Evolutionary conservation across 208 protist genomes (phyloP), one percentile per base, ranked within the genome.

Genomic region (Balamuthia mandrillaris): DNA sequence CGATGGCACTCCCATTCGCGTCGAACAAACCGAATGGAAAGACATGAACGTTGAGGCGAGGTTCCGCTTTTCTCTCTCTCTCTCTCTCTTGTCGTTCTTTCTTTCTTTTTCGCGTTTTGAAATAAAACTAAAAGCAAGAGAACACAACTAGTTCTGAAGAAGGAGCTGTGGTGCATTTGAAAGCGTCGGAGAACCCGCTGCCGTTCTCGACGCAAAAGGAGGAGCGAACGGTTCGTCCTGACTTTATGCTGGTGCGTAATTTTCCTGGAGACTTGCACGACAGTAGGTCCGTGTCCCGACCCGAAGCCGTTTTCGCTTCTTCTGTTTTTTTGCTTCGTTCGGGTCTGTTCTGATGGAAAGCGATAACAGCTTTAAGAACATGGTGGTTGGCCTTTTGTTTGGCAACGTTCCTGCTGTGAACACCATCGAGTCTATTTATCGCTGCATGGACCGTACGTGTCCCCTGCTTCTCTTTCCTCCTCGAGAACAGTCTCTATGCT

Each of bases 191-290:
- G 10, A 60, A 81, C 68, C 84, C 84, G 1, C 27, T 87, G 33
- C 68, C 63, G 0, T 66, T 52, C 63, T 66, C 65, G 3, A 63
- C 63, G 1, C 84, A 87, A 70, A 87, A 81, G 54, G 24, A 87
- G 21, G 68, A 87, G 2, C 61, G 85, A 2, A 24, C 37, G 45
- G 54, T 88, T 18, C n/a, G 27, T 37, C 85, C 85, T 2, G 54
- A 85, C 85, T 84, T 85, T 29, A 41, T 84, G 31, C 35, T 88
- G 21, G 65, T 88, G n/a, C 85, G 85, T 51, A 88, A 88, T 42
- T 88, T 88, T 52, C 75, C 85, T 27, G 47, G 41, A 31, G 60
- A 52, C 37, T 35, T 87, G 14, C 84, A 87, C 72, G 63, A 87
- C 31, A 60, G 68, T 42, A 39, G 78, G 68, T 86, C 4, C 63